These are phyloP conservation scores for Rhodotorula sp. DNA, from an alignment of 1,284 basidiomycete species.

Conservation along the genomic window DNA sequence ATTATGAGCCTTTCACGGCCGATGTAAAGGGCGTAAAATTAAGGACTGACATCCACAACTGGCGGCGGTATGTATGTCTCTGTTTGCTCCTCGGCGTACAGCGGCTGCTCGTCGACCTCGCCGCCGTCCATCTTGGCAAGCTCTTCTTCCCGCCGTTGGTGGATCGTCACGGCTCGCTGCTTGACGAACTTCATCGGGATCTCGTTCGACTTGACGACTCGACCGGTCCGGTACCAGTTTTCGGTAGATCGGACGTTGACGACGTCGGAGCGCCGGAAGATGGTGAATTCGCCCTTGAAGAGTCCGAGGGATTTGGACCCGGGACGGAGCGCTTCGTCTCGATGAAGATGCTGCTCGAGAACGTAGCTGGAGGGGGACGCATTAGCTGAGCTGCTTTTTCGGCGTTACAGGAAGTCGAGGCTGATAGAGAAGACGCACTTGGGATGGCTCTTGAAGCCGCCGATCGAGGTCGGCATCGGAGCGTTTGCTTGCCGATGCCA, in stretches of 20 bases:
- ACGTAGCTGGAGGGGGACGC: conserved; percentile 63
- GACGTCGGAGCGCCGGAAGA: conserved; percentile 84
- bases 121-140: conserved; percentile 58
- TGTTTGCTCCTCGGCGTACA: conserved; percentile 86
- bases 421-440: conserved; percentile 56
- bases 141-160: conserved; percentile 79
- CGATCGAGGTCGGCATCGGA: conserved; percentile 89
- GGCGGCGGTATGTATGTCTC: conserved; percentile 75
- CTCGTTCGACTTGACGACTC: conserved; percentile 66
- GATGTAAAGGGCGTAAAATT: not conserved
- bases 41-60: conserved; percentile 67
- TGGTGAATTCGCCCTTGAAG: conserved; percentile 80
- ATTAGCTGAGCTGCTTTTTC: not conserved
- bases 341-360: conserved; percentile 81
- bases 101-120: conserved; percentile 67
- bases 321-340: conserved; percentile 84
- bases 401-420: too few relatives aligned
- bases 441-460: conserved; percentile 94
- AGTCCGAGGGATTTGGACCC: conserved; percentile 74
- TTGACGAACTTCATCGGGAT: conserved; percentile 90
- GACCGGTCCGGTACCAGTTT: conserved; percentile 89
- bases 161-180: conserved; percentile 76
- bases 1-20: too few relatives aligned
- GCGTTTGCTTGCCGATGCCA: conserved; percentile 73
- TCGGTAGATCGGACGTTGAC: conserved; percentile 82